Conservation (phyloP, 148 eudicot species). For the Limonium bicolor region DNA sequence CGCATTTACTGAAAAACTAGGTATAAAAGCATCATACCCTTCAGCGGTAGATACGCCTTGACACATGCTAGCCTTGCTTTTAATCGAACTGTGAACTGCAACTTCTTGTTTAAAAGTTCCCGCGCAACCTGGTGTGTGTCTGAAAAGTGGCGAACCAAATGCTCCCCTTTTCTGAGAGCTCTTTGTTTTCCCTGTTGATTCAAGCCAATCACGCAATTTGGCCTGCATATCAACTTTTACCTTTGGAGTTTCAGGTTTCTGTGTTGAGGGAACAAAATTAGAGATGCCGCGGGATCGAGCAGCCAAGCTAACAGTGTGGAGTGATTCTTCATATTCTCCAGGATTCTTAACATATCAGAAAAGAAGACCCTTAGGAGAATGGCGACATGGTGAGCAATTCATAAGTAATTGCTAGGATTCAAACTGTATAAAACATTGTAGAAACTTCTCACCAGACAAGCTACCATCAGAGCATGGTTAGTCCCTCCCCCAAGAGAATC, state of each 20-base stretch:
- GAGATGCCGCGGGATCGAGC: conserved; percentile 80
- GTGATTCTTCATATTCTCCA: conserved; percentile 74
- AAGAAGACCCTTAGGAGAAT: conserved; percentile 9
- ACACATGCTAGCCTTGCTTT: conserved; percentile 18
- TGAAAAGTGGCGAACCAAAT: conserved; percentile 31
- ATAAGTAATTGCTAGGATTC: background rate
- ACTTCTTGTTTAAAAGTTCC: conserved; percentile 28
- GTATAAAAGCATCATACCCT: too few relatives aligned
- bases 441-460: conserved; percentile 57
- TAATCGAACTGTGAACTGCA: conserved; percentile 15
- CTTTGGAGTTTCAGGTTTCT: conserved; percentile 39
- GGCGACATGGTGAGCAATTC: background rate
- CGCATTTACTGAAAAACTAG: too few relatives aligned
- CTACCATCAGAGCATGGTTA: conserved; percentile 77
- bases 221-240: conserved; percentile 75
- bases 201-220: conserved; percentile 73
- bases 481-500: conserved; percentile 97
- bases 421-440: conserved; percentile 3
- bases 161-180: conserved; percentile 24
- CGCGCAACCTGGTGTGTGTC: conserved; percentile 32
- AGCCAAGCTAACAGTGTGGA: conserved; percentile 82
- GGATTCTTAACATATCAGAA: conserved; percentile 52
- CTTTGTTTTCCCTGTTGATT: conserved; percentile 78
- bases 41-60: conserved; percentile 10
- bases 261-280: conserved; percentile 37